Evolutionary conservation across 2,329 filamentous ascomycete genomes (phyloP), one percentile per base, ranked within the genome.

Genomic region (Claviceps maximensis): DNA sequence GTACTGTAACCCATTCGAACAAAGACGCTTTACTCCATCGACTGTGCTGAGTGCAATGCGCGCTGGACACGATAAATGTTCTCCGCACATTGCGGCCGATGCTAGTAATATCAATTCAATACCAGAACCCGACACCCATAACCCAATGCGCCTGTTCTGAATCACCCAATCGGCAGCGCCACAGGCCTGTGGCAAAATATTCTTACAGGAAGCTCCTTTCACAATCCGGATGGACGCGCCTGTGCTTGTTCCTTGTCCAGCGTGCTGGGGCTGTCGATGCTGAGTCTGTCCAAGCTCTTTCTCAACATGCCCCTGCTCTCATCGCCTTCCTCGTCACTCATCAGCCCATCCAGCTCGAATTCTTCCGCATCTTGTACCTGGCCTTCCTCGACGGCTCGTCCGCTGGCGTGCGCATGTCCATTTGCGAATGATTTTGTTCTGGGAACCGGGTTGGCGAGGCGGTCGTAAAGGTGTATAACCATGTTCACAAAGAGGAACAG

Each of bases 401-500:
- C 67, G 47, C 65, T 67, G 17, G 61, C 54, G 12, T 61, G 61
- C 2, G 59, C 60, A 10, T 66, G 66, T 23, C 70, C 71, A 49
- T 71, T 69, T 33, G 60, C 56, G 3, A 68, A 57, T 2, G 67
- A 63, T 55, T 75, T 75, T 7, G 58, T 59, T 23, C 66, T 56
- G 3, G 62, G 42, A 0, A 63, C 56, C 1, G 69, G 69, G 59
- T 70, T 71, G 38, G 70, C 69, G 27, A 70, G 71, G 46, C 85
- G 79, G 55, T 90, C 87, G 70, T 95, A 96, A 17, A 96, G 74
- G 62, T 86, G 76, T 47, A 96, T 77, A 49, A 96, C 85, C 71
- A 95, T 83, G 63, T 93, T 89, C 63, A 85, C 80, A 56, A 96
- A 95, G 40, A 98, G 82, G 73, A 95, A 98, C 47, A 95, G 68